Conservation (phyloP, 2,329 filamentous ascomycete genomes). For the Alternaria panax region DNA sequence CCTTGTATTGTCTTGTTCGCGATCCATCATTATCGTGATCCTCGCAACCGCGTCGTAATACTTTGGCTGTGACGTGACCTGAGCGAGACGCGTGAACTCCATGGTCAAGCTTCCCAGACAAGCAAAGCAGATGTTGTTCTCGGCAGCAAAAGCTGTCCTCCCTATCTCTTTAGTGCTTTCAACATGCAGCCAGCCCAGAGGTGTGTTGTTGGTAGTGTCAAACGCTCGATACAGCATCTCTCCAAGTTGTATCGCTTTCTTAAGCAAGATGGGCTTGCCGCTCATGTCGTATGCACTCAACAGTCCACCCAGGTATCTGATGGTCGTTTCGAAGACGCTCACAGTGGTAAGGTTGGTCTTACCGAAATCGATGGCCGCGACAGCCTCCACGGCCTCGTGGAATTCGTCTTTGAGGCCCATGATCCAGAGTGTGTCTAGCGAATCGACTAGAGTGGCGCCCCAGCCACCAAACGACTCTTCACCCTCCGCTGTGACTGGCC, state of each 20-base stretch:
- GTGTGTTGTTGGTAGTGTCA: constrained; percentile 56
- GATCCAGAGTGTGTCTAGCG: constrained; percentile 58
- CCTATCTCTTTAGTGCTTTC: constrained; percentile 41
- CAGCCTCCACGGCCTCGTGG: constrained; percentile 55
- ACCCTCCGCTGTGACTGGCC: constrained; percentile 49
- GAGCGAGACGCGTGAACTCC: constrained; percentile 50
- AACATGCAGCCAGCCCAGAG: constrained; percentile 53
- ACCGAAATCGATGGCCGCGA: constrained; percentile 56
- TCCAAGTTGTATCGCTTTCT: constrained; percentile 49
- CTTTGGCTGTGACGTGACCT: constrained; percentile 46
- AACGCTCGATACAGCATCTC: constrained; percentile 58
- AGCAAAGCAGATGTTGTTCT: constrained; percentile 54
- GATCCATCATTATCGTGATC: constrained; percentile 42
- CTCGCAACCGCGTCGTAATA: constrained; percentile 49
- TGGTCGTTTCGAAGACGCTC: constrained; percentile 62
- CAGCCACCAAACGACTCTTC: constrained; percentile 57
- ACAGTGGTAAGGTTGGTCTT: constrained; percentile 50
- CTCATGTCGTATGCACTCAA: constrained; percentile 50
- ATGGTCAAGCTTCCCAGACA: constrained; percentile 56
- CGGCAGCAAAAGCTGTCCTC: constrained; percentile 43
- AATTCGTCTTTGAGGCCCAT: constrained; percentile 59
- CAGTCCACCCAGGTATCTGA: constrained; percentile 51
- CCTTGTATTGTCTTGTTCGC: constrained; percentile 39
- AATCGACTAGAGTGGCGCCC: constrained; percentile 57
- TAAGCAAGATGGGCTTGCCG: constrained; percentile 41